These are phyloP conservation scores for Xylaria palmicola DNA, from an alignment of 495 filamentous ascomycete species.

Conservation along the genomic window DNA sequence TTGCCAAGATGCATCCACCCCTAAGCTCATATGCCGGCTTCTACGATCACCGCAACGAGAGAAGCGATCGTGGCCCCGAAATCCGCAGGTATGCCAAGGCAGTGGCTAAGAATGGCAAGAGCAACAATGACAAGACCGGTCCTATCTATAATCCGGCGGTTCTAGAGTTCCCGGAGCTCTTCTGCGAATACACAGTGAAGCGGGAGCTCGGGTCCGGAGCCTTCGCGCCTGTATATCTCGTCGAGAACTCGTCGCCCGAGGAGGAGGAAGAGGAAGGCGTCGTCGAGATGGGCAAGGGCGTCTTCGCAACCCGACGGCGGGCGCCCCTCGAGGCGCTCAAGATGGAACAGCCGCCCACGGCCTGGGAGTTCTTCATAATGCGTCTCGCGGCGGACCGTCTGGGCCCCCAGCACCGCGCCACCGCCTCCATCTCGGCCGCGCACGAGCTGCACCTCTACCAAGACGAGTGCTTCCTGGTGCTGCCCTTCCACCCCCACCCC, in stretches of 20 bases:
- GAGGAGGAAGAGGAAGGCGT: conserved; percentile 50
- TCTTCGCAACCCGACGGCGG: conserved; percentile 43
- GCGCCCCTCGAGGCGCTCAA: conserved; percentile 79
- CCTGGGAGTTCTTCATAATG: conserved; percentile 98
- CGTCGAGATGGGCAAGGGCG: conserved; percentile 49
- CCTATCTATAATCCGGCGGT: conserved; percentile 56
- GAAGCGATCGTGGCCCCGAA: conserved; percentile 62
- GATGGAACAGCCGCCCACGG: conserved; percentile 77
- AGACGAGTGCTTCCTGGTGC: conserved; percentile 79
- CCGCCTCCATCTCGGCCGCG: conserved; percentile 72
- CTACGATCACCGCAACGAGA: conserved; percentile 60
- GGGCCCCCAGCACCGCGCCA: conserved; percentile 61
- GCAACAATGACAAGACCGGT: conserved; percentile 58
- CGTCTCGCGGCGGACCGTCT: conserved; percentile 74
- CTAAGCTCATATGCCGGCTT: conserved; percentile 75
- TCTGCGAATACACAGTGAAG: conserved; percentile 69
- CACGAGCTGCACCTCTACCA: conserved; percentile 86
- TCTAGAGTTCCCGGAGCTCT: conserved; percentile 63
- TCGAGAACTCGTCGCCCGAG: conserved; percentile 62
- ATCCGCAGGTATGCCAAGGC: conserved; percentile 77
- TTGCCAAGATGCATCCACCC: conserved; percentile 67
- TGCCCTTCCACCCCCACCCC: conserved; percentile 86
- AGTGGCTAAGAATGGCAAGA: conserved; percentile 59
- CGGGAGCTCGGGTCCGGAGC: conserved; percentile 91
- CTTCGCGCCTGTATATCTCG: conserved; percentile 91